phyloP scores from a whole-genome alignment of 345 rosid species.

The Adansonia digitata region DNA sequence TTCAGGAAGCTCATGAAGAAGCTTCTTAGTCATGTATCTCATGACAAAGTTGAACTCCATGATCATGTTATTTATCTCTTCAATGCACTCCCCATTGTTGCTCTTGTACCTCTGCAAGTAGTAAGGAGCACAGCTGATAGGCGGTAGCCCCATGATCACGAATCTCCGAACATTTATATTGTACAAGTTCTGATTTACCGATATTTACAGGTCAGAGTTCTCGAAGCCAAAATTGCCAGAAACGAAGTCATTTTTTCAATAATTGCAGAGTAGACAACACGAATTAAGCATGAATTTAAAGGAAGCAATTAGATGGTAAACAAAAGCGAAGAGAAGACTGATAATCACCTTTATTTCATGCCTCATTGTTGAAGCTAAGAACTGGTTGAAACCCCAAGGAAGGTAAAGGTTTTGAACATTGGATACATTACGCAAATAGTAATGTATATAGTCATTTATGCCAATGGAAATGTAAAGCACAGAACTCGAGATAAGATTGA shows the following conservation, averaged over 20 bases:
- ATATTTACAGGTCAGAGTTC: neutral
- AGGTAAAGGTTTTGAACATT: constrained; percentile 61
- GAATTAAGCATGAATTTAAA: neutral
- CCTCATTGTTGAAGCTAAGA: constrained; percentile 55
- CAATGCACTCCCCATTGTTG: constrained; percentile 64
- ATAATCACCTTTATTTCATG: constrained; percentile 62
- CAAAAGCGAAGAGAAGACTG: neutral
- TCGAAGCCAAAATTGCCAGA: neutral
- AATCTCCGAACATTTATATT: constrained; percentile 52
- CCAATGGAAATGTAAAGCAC: constrained; percentile 78
- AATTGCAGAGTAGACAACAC: too few relatives aligned
- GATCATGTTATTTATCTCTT: constrained; percentile 68
- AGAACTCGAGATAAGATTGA: constrained; percentile 51
- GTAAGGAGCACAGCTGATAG: constrained; percentile 89
- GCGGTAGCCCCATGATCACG: constrained; percentile 83
- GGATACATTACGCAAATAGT: constrained; percentile 71
- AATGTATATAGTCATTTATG: constrained; percentile 85
- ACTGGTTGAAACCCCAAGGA: constrained; percentile 86
- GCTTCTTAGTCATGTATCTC: constrained; percentile 66
- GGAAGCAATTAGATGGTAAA: neutral
- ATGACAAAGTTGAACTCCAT: constrained; percentile 71
- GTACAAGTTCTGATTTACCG: constrained; percentile 58
- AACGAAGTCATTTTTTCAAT: neutral
- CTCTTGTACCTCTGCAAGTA: constrained; percentile 73
- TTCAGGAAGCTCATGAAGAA: constrained; percentile 50